Evolutionary conservation across 1,139 yeast species (phyloP), one percentile per base, ranked within the genome.

Genomic region (Candida glucosophila): DNA sequence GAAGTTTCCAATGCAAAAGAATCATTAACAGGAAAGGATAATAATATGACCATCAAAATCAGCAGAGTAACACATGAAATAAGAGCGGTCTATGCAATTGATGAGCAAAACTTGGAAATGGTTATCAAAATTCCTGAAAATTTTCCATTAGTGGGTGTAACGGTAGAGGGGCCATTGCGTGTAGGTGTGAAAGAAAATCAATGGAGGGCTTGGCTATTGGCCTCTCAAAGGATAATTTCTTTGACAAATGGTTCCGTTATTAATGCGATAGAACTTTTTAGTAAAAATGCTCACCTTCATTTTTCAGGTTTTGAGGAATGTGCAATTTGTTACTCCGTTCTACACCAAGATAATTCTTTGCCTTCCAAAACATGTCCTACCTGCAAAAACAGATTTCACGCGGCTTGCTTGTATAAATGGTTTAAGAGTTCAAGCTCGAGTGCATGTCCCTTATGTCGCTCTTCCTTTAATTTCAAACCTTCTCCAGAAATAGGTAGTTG

Each of bases 371-470:
- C 69, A 5, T 90, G 99, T 55, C 65, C 79, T 9, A 86, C 95
- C 0, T 90, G 99, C 64, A 75, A 75, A 44, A 88, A 92, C 59
- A 83, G 80, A 52, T 90, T 88, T 64, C 99, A 90, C 50, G 79
- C 95, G n/a, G 95, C 92, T 7, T 90, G 99, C 64, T 64, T 90
- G 30, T 88, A 85, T 63, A 82, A 88, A 50, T 90, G 99, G 99
- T 90, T 90, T 56, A 83, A 85, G 61, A 85, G 94, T 41, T 83
- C 95, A 11, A 92, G 92, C 23, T 71, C 82, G 30, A 79, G 85
- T 39, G 79, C 94, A 2, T 90, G 99, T 60, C 98, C 99, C 22
- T 62, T 90, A 43, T 90, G 99, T 56, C 77, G 98, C 48, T 61
- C 85, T 10, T 72, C 77, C 20, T 80, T 82, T 43, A 72, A 72